phyloP scores from a whole-genome alignment of 2,329 filamentous ascomycete genomes.

The Arachnomyces sp. region DNA sequence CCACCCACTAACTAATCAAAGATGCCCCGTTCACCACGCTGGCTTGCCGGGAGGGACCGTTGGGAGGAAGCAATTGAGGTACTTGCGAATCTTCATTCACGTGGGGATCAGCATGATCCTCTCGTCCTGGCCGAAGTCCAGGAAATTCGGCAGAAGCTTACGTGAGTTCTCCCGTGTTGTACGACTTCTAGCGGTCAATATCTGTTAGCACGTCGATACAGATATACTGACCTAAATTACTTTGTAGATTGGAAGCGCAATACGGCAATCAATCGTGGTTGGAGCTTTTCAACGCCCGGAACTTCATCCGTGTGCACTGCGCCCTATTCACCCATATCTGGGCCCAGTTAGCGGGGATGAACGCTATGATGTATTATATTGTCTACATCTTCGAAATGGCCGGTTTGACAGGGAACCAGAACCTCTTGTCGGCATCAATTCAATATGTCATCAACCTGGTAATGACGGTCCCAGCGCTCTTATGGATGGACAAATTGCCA shows the following conservation, averaged over 20 bases:
- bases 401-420: constrained; percentile 49
- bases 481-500: constrained; percentile 54
- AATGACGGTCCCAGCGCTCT: constrained; percentile 53
- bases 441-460: constrained; percentile 59
- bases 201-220: constrained; percentile 26
- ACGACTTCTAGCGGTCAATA: background rate
- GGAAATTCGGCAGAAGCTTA: constrained; percentile 34
- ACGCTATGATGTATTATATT: constrained; percentile 47
- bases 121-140: constrained; percentile 55
- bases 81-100: constrained; percentile 52
- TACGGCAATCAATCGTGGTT: constrained; percentile 43
- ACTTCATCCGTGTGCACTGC: constrained; percentile 50
- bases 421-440: constrained; percentile 54
- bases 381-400: constrained; percentile 42
- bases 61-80: constrained; percentile 56
- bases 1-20: constrained; percentile 51
- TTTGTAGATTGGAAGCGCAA: constrained; percentile 51
- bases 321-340: constrained; percentile 54
- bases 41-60: constrained; percentile 57
- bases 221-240: too few species aligned
- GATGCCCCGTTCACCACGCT: constrained; percentile 56
- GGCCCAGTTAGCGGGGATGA: constrained; percentile 55
- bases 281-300: constrained; percentile 44
- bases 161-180: constrained; percentile 5
- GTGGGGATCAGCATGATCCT: constrained; percentile 29